A percentile compares a stretch with the other conserved stretches of the same genome.
Evolutionary conservation across 2,329 filamentous ascomycete genomes (phyloP).

Genomic region (Penicillium fuscoglaucum): DNA sequence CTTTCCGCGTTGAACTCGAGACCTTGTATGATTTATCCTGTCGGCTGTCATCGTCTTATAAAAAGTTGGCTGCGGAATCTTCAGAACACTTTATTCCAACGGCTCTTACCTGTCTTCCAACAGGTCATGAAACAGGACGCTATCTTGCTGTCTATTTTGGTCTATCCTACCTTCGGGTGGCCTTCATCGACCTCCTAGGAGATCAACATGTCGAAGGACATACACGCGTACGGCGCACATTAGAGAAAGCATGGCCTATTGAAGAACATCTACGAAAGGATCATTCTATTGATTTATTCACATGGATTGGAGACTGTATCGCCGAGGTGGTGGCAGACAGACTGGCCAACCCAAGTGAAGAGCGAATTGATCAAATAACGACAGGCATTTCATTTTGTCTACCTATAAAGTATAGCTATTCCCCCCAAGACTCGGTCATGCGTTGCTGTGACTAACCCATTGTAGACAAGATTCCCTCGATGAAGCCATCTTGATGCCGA

Average conservation of each 20-base stretch:
- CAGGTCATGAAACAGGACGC: slow-evolving; percentile 52
- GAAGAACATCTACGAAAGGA: slow-evolving; percentile 70
- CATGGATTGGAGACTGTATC: slow-evolving; percentile 74
- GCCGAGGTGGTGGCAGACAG: slow-evolving; percentile 65
- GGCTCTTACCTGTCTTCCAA: slow-evolving; percentile 44
- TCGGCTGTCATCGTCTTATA: slow-evolving; percentile 39
- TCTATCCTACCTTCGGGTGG: slow-evolving; percentile 53
- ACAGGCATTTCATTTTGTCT: slow-evolving; percentile 48
- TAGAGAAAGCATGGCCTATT: slow-evolving; percentile 75
- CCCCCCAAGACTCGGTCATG: background rate
- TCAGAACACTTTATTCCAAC: slow-evolving; percentile 46
- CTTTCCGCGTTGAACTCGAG: slow-evolving; percentile 31
- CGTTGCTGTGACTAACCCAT: slow-evolving; percentile 7
- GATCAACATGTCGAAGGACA: slow-evolving; percentile 36
- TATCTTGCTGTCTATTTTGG: slow-evolving; percentile 57
- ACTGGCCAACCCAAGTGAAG: slow-evolving; percentile 32
- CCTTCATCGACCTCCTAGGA: slow-evolving; percentile 52
- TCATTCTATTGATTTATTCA: slow-evolving; percentile 68
- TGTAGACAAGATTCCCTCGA: slow-evolving; percentile 49
- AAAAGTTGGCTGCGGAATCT: slow-evolving; percentile 38
- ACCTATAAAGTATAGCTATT: slow-evolving; percentile 40
- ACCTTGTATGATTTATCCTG: slow-evolving; percentile 39
- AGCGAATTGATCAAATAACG: slow-evolving; percentile 34
- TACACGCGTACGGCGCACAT: slow-evolving; percentile 57
- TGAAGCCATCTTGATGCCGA: slow-evolving; percentile 54